Percentiles rank a stretch among this genome's conserved stretches.
phyloP scores from a whole-genome alignment of 371 early-diverging fungal species.

The Rhizopus sp. region DNA sequence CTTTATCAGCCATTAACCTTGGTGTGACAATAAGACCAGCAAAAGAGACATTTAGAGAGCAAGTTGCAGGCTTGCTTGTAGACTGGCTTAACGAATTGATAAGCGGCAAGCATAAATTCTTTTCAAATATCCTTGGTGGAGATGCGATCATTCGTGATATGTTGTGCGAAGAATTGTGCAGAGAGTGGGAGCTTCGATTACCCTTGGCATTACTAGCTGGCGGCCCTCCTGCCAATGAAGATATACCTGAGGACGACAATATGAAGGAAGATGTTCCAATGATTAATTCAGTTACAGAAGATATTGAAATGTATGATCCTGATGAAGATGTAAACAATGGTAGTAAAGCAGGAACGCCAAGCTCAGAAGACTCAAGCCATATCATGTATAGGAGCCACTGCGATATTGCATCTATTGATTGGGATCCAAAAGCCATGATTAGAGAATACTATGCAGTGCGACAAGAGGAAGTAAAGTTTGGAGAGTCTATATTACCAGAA shows the following conservation, averaged over 20 bases:
- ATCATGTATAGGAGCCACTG: conserved; percentile 23
- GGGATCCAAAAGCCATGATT: conserved; percentile 47
- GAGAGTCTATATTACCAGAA: conserved; percentile 9
- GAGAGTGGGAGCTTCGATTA: conserved; percentile 52
- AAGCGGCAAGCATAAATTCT: conserved; percentile 55
- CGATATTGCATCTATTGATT: conserved; percentile 43
- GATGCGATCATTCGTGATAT: conserved; percentile 53
- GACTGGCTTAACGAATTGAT: conserved; percentile 79
- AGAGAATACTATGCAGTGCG: conserved; percentile 31
- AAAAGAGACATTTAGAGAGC: conserved; percentile 85
- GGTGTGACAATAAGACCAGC: conserved; percentile 84
- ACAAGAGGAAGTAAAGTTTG: conserved; percentile 31
- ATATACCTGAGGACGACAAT: conserved; percentile 37
- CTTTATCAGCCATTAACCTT: conserved; percentile 70
- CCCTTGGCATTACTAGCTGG: conserved; percentile 25
- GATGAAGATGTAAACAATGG: conserved; percentile 9
- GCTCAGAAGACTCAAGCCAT: conserved; percentile 21
- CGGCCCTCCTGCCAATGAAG: conserved; percentile 15
- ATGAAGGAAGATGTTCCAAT: conserved; percentile 19
- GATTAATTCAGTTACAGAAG: conserved; percentile 12
- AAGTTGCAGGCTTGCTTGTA: conserved; percentile 67
- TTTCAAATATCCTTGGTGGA: conserved; percentile 27
- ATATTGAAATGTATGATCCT: conserved; percentile 43
- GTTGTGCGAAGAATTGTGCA: conserved; percentile 68
- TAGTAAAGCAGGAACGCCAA: conserved; percentile 15